Evolutionary conservation across 2,329 filamentous ascomycete genomes (phyloP).

Genomic region (Lojkania enalia): DNA sequence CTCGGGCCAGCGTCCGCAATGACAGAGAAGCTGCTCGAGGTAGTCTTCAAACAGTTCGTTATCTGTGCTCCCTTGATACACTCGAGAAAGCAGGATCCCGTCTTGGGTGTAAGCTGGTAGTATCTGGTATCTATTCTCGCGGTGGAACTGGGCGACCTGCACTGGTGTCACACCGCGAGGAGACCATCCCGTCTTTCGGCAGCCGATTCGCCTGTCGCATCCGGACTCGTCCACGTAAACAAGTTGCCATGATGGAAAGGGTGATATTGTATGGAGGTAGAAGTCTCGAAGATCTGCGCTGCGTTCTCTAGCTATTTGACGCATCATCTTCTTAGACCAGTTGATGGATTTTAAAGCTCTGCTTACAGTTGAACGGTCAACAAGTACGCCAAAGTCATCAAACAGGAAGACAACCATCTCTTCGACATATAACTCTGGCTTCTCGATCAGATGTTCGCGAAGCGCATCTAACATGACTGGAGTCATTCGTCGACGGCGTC

Average conservation of each 20-base stretch:
- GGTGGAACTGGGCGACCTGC: constrained; percentile 22
- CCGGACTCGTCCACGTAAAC: constrained; percentile 1
- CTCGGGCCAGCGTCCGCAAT: constrained; percentile 38
- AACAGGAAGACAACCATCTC: constrained; percentile 32
- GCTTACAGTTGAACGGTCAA: constrained; percentile 25
- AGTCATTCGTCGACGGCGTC: constrained; percentile 24
- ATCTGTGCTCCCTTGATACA: constrained; percentile 18
- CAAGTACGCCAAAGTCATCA: constrained; percentile 27
- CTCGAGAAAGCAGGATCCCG: constrained; percentile 16
- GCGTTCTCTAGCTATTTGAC: constrained; percentile 37
- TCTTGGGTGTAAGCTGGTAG: constrained; percentile 19
- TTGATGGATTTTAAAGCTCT: constrained; percentile 21
- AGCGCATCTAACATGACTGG: constrained; percentile 33
- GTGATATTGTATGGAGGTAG: constrained; percentile 40
- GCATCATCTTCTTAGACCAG: constrained; percentile 28
- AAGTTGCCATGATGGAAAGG: constrained; percentile 23
- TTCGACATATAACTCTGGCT: constrained; percentile 33
- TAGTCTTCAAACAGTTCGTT: constrained; percentile 2
- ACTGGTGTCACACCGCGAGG: constrained; percentile 42
- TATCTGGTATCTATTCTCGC: constrained; percentile 13
- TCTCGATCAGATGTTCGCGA: constrained; percentile 29
- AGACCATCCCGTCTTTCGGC: constrained; percentile 27
- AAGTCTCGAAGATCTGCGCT: constrained; percentile 41
- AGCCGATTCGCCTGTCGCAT: constrained; percentile 1
- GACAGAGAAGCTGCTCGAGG: constrained; percentile 35